phyloP scores from a whole-genome alignment of 495 filamentous ascomycete genomes.

The Podospora anserina region DNA sequence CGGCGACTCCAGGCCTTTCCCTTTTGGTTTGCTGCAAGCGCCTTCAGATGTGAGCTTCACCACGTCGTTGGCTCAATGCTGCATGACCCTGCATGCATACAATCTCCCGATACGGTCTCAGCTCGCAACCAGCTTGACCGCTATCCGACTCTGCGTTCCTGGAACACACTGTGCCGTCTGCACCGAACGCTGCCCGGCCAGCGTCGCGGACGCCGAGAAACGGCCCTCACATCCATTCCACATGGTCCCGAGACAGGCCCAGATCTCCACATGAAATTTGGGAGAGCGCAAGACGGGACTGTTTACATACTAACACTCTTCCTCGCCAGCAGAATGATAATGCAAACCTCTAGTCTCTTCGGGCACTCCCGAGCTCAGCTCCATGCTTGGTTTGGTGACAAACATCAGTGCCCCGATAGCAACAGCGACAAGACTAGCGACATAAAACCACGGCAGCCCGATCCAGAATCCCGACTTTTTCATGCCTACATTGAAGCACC shows the following conservation, averaged over 20 bases:
- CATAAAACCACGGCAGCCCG: slow-evolving; percentile 55
- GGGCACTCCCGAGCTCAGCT: not conserved
- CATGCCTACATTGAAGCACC: slow-evolving; percentile 52
- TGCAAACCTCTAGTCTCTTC: slow-evolving; percentile 7
- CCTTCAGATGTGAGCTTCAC: not conserved
- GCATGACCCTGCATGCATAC: not conserved
- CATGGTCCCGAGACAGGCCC: not conserved
- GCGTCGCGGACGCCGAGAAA: not conserved
- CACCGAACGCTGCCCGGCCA: not conserved
- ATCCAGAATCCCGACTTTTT: slow-evolving; percentile 49
- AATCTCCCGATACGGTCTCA: not conserved
- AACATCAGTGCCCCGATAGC: slow-evolving; percentile 40
- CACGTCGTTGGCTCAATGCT: not conserved
- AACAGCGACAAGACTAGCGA: slow-evolving; percentile 42
- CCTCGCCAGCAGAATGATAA: slow-evolving; percentile 10
- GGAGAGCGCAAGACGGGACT: not conserved
- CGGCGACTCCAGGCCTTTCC: not conserved
- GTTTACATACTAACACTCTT: not conserved
- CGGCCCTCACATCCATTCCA: not conserved
- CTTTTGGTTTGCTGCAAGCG: not conserved
- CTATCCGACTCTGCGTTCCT: not conserved
- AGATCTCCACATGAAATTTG: not conserved
- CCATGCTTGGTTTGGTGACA: slow-evolving; percentile 34
- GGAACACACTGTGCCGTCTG: not conserved
- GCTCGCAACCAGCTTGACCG: not conserved